Conservation (phyloP, 2,329 filamentous ascomycete species). For the Arthrobotrys conoides region DNA sequence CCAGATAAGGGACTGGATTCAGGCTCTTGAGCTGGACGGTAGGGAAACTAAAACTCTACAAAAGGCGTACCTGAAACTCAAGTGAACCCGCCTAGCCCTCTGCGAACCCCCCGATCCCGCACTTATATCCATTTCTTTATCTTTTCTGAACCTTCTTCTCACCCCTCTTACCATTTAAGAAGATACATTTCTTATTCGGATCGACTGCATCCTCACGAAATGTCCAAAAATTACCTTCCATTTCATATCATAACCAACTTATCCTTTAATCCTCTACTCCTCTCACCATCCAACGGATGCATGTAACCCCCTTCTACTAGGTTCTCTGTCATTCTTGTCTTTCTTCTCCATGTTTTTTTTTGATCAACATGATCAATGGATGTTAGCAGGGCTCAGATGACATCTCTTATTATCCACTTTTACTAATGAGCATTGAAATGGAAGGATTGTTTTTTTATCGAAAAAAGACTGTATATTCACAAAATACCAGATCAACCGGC, state of each 20-base stretch:
- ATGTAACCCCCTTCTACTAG: not conserved
- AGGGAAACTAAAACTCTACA: slow-evolving; percentile 62
- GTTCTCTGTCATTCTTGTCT: not conserved
- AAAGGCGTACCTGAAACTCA: slow-evolving; percentile 64
- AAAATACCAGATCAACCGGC: slow-evolving; percentile 58
- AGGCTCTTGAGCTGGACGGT: slow-evolving; percentile 63
- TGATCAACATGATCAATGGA: not conserved
- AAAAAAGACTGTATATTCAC: slow-evolving; percentile 54
- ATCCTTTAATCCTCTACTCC: not conserved
- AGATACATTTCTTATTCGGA: slow-evolving; percentile 13
- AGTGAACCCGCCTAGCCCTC: slow-evolving; percentile 42
- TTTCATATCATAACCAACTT: not conserved
- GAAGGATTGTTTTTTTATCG: not conserved
- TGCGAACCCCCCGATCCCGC: not conserved
- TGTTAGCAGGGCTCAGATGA: not conserved
- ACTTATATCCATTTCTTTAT: not conserved
- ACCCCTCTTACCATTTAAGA: not conserved
- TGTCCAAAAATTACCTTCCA: not conserved
- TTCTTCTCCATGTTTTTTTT: not conserved
- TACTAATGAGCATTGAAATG: slow-evolving; percentile 20
- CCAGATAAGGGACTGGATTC: slow-evolving; percentile 64
- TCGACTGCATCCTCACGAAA: not conserved
- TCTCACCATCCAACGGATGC: not conserved
- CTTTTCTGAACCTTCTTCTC: not conserved
- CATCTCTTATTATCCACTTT: not conserved